Percentiles rank a stretch among this genome's conserved stretches.
phyloP scores from a whole-genome alignment of 2,329 filamentous ascomycete genomes.

The Cladophialophora psammophila region DNA sequence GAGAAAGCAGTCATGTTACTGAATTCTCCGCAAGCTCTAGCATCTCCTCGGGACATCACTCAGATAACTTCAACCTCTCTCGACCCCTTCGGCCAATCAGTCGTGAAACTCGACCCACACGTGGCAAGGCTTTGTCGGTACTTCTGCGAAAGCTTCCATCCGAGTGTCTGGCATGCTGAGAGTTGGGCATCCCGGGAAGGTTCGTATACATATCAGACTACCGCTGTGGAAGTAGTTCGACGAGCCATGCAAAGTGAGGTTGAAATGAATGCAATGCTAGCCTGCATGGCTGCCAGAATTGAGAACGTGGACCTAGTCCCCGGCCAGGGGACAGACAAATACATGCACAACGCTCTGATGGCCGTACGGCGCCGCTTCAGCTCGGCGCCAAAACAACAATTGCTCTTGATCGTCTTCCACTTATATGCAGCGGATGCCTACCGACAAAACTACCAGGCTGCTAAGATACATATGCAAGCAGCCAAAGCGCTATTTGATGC shows the following conservation, averaged over 20 bases:
- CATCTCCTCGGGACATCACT: constrained; percentile 32
- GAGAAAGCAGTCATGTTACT: constrained; percentile 23
- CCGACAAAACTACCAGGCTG: constrained; percentile 36
- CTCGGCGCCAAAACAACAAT: constrained; percentile 34
- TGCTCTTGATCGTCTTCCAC: constrained; percentile 38
- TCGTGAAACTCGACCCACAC: constrained; percentile 34
- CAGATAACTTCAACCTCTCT: constrained; percentile 31
- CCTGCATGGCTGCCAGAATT: constrained; percentile 37
- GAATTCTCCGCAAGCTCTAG: constrained; percentile 11
- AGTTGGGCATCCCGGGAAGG: constrained; percentile 31
- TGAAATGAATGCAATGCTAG: constrained; percentile 39
- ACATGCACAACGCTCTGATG: constrained; percentile 35
- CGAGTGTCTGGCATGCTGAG: constrained; percentile 38
- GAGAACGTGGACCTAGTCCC: constrained; percentile 35
- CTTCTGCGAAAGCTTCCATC: constrained; percentile 37
- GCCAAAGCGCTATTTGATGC: constrained; percentile 34
- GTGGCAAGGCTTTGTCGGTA: constrained; percentile 35
- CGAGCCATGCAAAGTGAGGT: constrained; percentile 38
- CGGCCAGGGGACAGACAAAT: constrained; percentile 35
- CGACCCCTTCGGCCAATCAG: constrained; percentile 37
- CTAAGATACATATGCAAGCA: constrained; percentile 38
- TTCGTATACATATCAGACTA: constrained; percentile 34
- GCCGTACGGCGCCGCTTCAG: constrained; percentile 33
- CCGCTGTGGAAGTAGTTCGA: constrained; percentile 28
- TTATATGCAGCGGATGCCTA: constrained; percentile 38